Evolutionary conservation across 257 asterid species (phyloP).

Genomic region (Fraxinus pennsylvanica): DNA sequence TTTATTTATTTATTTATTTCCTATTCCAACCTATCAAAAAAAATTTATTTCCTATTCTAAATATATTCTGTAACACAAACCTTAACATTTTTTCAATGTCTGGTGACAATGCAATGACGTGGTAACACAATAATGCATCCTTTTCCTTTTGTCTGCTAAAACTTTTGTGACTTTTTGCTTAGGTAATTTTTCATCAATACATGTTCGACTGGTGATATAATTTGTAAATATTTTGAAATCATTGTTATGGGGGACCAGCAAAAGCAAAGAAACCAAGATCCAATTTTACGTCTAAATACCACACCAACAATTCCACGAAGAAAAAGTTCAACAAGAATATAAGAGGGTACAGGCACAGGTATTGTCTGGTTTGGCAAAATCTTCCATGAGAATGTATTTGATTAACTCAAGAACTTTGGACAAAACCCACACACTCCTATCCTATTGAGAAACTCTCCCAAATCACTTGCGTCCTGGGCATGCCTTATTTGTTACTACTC

Average conservation of each 20-base stretch:
- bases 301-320: background rate
- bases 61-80: background rate
- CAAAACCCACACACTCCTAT: background rate
- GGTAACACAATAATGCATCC: background rate
- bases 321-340: background rate
- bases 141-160: background rate
- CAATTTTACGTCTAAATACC: no score
- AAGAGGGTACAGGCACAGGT: background rate
- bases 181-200: background rate
- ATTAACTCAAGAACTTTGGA: background rate
- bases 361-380: background rate
- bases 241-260: no score
- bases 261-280: no score
- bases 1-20: no score
- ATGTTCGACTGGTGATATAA: no score
- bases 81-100: background rate
- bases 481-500: background rate
- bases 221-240: no score
- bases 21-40: no score
- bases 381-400: background rate
- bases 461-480: background rate
- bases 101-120: background rate
- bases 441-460: background rate
- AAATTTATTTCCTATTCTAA: no score
- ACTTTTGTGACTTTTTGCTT: no score